Percentiles rank a stretch among this genome's conserved stretches.
Evolutionary conservation across 805 yeast species (phyloP).

Genomic region (Phaffomyces opuntiae): DNA sequence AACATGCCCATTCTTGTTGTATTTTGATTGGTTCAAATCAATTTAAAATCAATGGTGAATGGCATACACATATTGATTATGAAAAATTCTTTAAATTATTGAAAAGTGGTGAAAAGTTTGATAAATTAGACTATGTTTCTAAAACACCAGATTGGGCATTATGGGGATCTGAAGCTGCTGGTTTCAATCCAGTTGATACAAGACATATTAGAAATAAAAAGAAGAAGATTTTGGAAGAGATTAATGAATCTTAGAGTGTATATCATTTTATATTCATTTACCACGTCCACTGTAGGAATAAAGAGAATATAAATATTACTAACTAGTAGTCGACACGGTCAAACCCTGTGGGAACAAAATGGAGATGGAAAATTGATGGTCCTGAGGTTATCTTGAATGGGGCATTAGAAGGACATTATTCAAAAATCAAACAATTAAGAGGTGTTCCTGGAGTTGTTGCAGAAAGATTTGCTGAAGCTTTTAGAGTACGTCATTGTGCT

Average conservation of each 20-base stretch:
- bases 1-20: constrained; percentile 94
- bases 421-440: constrained; percentile 87
- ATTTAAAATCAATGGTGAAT: constrained; percentile 61
- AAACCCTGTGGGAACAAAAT: too few relatives aligned
- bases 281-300: too few relatives aligned
- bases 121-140: constrained; percentile 71
- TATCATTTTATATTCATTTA: too few relatives aligned
- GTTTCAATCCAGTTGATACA: constrained; percentile 83
- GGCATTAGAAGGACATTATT: constrained; percentile 83
- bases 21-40: constrained; percentile 71
- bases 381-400: constrained; percentile 31
- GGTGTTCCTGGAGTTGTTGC: constrained; percentile 94
- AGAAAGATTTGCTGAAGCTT: constrained; percentile 86
- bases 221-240: constrained; percentile 6
- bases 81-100: constrained; percentile 65
- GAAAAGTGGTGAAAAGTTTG: constrained; percentile 56
- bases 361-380: too few relatives aligned
- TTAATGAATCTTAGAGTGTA: neutral
- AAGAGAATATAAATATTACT: too few relatives aligned
- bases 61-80: constrained; percentile 90
- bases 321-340: too few relatives aligned
- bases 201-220: constrained; percentile 27
- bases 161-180: constrained; percentile 80
- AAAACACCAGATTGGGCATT: constrained; percentile 89
- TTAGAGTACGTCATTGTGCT: constrained; percentile 86